A percentile compares a stretch with the other conserved stretches of the same genome.
phyloP scores from a whole-genome alignment of 257 asterid genomes.

The Gentiana straminea region DNA sequence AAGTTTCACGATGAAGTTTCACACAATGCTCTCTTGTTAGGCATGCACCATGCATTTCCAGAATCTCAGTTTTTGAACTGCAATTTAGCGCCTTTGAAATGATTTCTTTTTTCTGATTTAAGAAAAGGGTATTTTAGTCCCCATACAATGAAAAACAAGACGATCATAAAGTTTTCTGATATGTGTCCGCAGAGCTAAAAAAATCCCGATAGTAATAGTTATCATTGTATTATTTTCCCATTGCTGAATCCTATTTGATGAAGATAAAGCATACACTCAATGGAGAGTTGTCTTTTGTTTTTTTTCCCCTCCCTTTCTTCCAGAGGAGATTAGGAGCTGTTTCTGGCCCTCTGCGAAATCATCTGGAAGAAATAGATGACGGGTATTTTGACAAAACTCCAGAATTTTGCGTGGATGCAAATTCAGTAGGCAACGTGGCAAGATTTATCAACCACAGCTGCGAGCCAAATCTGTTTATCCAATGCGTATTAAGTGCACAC shows the following conservation, averaged over 20 bases:
- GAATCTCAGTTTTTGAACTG: neutral
- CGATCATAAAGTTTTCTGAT: too few species aligned
- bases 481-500: conserved; percentile 15
- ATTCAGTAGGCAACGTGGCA: conserved; percentile 12
- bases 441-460: conserved; percentile 21
- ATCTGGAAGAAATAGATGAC: conserved; percentile 12
- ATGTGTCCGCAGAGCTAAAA: too few species aligned
- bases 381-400: conserved; percentile 8
- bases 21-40: neutral
- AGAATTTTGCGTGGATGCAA: conserved; percentile 19
- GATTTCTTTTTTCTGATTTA: too few species aligned
- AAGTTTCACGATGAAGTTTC: too few species aligned
- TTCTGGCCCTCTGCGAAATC: conserved; percentile 3
- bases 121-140: too few species aligned
- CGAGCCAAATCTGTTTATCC: conserved; percentile 20
- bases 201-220: too few species aligned
- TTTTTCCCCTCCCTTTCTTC: neutral
- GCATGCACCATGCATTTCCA: neutral
- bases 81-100: neutral
- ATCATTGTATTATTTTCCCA: too few species aligned
- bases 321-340: conserved; percentile 19
- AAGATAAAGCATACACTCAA: too few species aligned
- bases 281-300: neutral
- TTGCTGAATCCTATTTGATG: too few species aligned
- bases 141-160: too few species aligned